Evolutionary conservation across 164 flowering plant species (phyloP).

Genomic region (grape (Vitis vinifera)): DNA sequence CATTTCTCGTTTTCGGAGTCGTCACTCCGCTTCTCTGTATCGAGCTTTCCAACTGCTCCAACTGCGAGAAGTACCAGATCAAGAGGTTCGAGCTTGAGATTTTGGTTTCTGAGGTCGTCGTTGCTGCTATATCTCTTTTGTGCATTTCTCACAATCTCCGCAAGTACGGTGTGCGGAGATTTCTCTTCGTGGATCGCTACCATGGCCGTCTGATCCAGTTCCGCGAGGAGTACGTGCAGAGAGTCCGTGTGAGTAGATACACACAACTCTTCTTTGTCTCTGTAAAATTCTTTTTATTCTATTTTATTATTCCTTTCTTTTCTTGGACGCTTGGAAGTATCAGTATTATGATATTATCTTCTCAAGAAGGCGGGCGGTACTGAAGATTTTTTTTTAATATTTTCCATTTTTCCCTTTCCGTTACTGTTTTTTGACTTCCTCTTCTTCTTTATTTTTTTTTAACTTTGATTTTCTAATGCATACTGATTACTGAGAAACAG

Average conservation of each 20-base stretch:
- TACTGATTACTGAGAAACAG: too few species aligned
- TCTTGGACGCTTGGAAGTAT: too few species aligned
- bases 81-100: conserved; percentile 25
- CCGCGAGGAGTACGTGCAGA: conserved; percentile 18
- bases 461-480: too few species aligned
- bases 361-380: too few species aligned
- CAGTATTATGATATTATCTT: too few species aligned
- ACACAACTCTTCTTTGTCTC: neutral
- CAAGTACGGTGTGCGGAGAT: conserved; percentile 30
- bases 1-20: conserved; percentile 13
- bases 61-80: conserved; percentile 29
- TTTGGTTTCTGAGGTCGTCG: conserved; percentile 18
- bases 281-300: too few species aligned
- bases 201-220: conserved; percentile 27
- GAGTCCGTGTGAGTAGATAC: conserved; percentile 18
- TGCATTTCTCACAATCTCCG: conserved; percentile 23
- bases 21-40: conserved; percentile 20
- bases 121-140: conserved; percentile 18
- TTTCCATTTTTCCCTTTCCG: too few species aligned
- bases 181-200: conserved; percentile 27
- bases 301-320: too few species aligned
- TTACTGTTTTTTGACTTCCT: too few species aligned
- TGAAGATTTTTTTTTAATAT: too few species aligned
- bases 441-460: too few species aligned
- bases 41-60: conserved; percentile 23